Evolutionary conservation across 306 rosid genomes (phyloP).

Genomic region (Cucumis cinereus): DNA sequence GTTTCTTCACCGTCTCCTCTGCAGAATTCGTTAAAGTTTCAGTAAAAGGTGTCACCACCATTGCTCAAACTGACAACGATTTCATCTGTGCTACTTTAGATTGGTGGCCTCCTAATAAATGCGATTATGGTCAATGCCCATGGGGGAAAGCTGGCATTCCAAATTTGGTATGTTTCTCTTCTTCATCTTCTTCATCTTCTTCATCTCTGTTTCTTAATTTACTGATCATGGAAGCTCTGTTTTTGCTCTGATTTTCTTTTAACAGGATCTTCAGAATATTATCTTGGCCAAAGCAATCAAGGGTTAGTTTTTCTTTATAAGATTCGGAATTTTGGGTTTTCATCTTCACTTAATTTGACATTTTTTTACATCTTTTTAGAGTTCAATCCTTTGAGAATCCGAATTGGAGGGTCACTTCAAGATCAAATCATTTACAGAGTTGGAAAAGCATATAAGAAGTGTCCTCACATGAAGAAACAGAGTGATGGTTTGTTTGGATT

Average conservation of each 20-base stretch:
- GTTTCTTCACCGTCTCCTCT: conserved; percentile 1
- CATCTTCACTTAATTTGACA: background rate
- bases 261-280: conserved; percentile 39
- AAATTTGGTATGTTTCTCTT: conserved; percentile 21
- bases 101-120: conserved; percentile 59
- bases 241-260: background rate
- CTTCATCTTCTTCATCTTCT: background rate
- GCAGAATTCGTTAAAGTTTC: conserved; percentile 23
- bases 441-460: conserved; percentile 12
- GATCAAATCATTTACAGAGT: conserved; percentile 43
- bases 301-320: conserved; percentile 16
- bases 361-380: background rate
- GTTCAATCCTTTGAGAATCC: conserved; percentile 37
- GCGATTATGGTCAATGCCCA: conserved; percentile 45
- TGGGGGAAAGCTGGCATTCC: conserved; percentile 41
- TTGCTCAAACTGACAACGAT: conserved; percentile 37
- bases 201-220: background rate
- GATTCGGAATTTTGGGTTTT: background rate
- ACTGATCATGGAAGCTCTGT: background rate
- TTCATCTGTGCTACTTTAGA: conserved; percentile 61
- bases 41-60: conserved; percentile 23
- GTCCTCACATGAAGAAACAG: conserved; percentile 15
- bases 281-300: conserved; percentile 36
- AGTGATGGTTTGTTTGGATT: conserved; percentile 38
- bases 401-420: conserved; percentile 65